Percentiles rank a stretch among this genome's conserved stretches.
phyloP scores from a whole-genome alignment of 208 protist genomes.

The Crithidia sp. region DNA sequence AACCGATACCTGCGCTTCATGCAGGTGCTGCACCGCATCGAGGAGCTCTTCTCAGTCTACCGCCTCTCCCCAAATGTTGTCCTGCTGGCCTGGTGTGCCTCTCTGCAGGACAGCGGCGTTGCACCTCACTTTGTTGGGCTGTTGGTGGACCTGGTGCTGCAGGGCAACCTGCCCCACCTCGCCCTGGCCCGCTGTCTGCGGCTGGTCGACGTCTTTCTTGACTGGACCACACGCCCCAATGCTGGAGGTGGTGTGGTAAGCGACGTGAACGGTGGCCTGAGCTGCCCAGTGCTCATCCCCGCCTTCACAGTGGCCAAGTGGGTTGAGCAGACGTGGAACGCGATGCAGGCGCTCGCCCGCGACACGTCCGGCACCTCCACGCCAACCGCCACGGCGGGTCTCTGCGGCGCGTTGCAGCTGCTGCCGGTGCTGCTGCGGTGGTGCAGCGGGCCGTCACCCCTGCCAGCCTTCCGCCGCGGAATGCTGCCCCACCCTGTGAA shows the following conservation, averaged over 20 bases:
- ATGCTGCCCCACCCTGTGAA: slow-evolving; percentile 66
- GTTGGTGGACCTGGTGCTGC: slow-evolving; percentile 43
- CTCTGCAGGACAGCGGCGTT: slow-evolving; percentile 28
- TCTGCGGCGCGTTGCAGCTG: slow-evolving; percentile 46
- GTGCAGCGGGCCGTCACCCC: slow-evolving; percentile 25
- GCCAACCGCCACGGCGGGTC: slow-evolving; percentile 30
- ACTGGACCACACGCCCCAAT: slow-evolving; percentile 31
- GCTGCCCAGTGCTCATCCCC: slow-evolving; percentile 26
- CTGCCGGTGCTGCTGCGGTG: slow-evolving; percentile 57
- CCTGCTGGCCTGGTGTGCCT: slow-evolving; percentile 27
- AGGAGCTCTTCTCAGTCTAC: slow-evolving; percentile 29
- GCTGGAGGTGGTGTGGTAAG: slow-evolving; percentile 1
- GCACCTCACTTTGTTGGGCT: slow-evolving; percentile 35
- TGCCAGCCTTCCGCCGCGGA: slow-evolving; percentile 37
- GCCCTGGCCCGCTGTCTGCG: slow-evolving; percentile 47
- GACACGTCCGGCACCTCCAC: slow-evolving; percentile 29
- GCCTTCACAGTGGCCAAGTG: slow-evolving; percentile 17
- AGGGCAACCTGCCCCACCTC: slow-evolving; percentile 53
- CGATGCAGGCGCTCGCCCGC: slow-evolving; percentile 14
- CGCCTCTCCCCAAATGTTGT: slow-evolving; percentile 9
- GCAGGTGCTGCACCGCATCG: slow-evolving; percentile 32
- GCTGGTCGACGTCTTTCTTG: slow-evolving; percentile 39
- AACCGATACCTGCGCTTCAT: slow-evolving; percentile 32
- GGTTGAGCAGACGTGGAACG: slow-evolving; percentile 28
- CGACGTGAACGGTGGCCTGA: not conserved